Base-by-base conservation (phyloP, 2,329 filamentous ascomycete species). In the Venturia effusa region DNA sequence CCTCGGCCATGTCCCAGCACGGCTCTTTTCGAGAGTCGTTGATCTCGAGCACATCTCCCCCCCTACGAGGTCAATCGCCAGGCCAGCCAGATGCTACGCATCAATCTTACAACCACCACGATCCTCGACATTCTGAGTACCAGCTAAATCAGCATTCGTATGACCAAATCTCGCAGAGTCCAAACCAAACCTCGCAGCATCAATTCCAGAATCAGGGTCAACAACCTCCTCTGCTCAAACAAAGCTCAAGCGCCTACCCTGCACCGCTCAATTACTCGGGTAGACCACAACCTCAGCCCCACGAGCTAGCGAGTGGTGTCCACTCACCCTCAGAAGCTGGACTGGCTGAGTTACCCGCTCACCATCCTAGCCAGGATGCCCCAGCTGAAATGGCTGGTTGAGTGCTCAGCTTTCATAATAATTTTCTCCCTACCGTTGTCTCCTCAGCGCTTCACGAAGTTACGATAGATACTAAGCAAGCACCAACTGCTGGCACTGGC, bases 401-500 rank as follows among this genome's bases (percentile, higher is more conserved):
- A 57, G 19, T 3, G 10, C 27, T n/a, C 17, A 15, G 15, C 37
- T 39, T 39, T 39, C 10, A 11, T 39, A 11, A 39, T 15, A 39
- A 10, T n/a, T 5, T 57, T 34, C 10, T 57, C n/a, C 1, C 30
- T 57, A n/a, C 19, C 1, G 30, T 34, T 57, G 27, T 57, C 15
- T 51, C 5, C 8, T 11, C 3, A 34, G 51, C 51, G 51, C 11
- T n/a, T 34, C 13, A 57, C 51, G 51, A 57, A 32, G 15, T 57
- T 10, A 57, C 30, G 51, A 57, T 57, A 57, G 27, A 57, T 57
- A 57, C 51, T 30, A 57, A 55, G 51, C 51, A 57, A 55, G 51
- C 30, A 57, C 34, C 27, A 24, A 30, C 15, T 17, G 51, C 27
- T 19, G 43, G 37, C 37, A 15, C 15, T 15, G 37, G 43, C 43